Percentiles rank a stretch among this genome's conserved stretches.
Evolutionary conservation across 441 rosid species (phyloP).

Genomic region (Aleurites moluccanus): DNA sequence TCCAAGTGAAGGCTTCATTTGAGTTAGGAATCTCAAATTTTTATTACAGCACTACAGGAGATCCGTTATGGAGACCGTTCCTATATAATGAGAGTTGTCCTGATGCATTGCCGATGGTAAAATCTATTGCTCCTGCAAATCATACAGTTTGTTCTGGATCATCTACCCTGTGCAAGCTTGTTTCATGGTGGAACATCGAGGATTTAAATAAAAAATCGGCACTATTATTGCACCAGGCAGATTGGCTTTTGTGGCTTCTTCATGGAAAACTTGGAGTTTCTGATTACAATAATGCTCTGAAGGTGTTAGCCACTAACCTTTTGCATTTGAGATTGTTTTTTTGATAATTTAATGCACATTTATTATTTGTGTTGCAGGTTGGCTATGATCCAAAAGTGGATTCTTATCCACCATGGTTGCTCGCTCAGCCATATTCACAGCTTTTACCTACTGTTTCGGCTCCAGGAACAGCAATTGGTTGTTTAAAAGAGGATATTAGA

Average conservation of each 20-base stretch:
- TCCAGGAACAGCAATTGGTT: constrained; percentile 73
- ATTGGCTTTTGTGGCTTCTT: constrained; percentile 93
- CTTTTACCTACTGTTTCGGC: constrained; percentile 70
- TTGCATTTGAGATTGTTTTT: constrained; percentile 5
- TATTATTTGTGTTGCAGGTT: constrained; percentile 42
- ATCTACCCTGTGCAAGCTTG: constrained; percentile 89
- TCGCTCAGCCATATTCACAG: constrained; percentile 70
- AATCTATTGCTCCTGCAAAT: constrained; percentile 75
- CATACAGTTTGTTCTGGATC: constrained; percentile 91
- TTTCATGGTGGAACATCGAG: constrained; percentile 76
- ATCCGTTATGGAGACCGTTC: constrained; percentile 63
- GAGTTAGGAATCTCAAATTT: constrained; percentile 18
- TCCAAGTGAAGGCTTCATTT: background rate
- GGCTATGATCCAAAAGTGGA: constrained; percentile 92
- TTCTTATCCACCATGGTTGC: constrained; percentile 83
- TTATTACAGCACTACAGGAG: constrained; percentile 59
- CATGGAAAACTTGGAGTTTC: constrained; percentile 87
- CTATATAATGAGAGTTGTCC: constrained; percentile 82
- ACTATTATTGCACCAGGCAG: constrained; percentile 80
- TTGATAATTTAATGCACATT: background rate
- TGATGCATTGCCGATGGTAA: constrained; percentile 67
- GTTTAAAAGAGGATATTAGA: constrained; percentile 55
- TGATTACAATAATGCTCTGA: constrained; percentile 88
- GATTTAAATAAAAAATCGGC: constrained; percentile 51
- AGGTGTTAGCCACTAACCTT: constrained; percentile 39